Conservation (phyloP, 129 eudicot genomes). For the Helichrysum umbraculigerum region DNA sequence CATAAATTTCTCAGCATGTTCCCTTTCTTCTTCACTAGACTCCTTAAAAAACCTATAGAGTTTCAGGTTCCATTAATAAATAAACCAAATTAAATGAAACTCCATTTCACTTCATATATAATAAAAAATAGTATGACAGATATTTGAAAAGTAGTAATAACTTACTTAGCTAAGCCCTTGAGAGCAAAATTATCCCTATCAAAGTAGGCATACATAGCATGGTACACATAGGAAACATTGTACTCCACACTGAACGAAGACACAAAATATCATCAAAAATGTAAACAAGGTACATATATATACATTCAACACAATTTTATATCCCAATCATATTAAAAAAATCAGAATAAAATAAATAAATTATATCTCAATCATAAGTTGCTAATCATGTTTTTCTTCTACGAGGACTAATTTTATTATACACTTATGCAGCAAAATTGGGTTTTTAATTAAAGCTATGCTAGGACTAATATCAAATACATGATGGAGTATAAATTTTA, state of each 20-base stretch:
- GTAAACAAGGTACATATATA: not conserved
- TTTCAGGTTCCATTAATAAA: not conserved
- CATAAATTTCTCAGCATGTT: conserved; percentile 87
- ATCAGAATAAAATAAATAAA: not conserved
- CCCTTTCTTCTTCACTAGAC: conserved; percentile 90
- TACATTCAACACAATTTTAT: not conserved
- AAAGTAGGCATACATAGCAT: conserved; percentile 88
- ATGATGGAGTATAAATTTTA: not conserved
- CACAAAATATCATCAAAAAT: conserved; percentile 13
- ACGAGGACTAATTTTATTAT: not conserved
- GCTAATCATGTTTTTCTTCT: not conserved
- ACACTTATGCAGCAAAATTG: not conserved
- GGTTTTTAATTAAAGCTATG: conserved; percentile 6
- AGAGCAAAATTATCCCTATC: conserved; percentile 93
- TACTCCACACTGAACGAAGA: conserved; percentile 66
- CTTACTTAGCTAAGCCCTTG: conserved; percentile 90
- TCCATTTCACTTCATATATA: not conserved
- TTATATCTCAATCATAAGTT: not conserved
- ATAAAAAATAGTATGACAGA: not conserved
- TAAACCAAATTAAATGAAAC: not conserved
- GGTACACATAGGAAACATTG: conserved; percentile 90
- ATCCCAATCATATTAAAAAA: not conserved
- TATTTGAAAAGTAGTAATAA: not conserved
- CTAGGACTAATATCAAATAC: not conserved
- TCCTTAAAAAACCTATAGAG: conserved; percentile 76